These are phyloP conservation scores for Epichloe amarillans DNA, from an alignment of 2,329 filamentous ascomycete genomes.

Conservation along the genomic window DNA sequence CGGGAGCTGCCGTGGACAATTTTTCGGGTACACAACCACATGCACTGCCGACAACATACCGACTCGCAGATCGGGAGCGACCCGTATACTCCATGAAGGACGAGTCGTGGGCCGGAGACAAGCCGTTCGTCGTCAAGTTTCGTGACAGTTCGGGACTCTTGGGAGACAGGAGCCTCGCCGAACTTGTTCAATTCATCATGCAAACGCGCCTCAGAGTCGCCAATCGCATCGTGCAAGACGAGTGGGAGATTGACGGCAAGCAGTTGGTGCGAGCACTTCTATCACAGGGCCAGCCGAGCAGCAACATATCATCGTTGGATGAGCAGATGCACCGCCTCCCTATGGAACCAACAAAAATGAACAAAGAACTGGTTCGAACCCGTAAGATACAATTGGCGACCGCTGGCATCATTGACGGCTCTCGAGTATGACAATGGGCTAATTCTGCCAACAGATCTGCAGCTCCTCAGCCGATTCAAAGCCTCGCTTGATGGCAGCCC, in stretches of 20 bases:
- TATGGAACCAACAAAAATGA: constrained; percentile 27
- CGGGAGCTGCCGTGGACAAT: constrained; percentile 3
- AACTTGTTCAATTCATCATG: constrained; percentile 17
- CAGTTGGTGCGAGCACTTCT: constrained; percentile 14
- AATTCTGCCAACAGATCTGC: constrained; percentile 24
- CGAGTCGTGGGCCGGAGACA: constrained; percentile 5
- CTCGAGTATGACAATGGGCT: no score
- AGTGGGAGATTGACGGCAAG: constrained; percentile 16
- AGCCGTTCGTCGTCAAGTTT: constrained; percentile 14
- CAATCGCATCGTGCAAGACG: constrained; percentile 18
- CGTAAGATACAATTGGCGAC: constrained; percentile 19
- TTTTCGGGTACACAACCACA: constrained; percentile 2
- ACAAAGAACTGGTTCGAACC: constrained; percentile 33
- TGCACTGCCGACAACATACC: constrained; percentile 3
- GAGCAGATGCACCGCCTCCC: constrained; percentile 28
- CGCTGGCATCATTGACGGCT: no score
- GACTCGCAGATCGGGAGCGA: not conserved
- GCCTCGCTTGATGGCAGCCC: constrained; percentile 35
- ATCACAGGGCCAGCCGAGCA: constrained; percentile 8
- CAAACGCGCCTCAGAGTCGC: constrained; percentile 17
- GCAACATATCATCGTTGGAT: constrained; percentile 14
- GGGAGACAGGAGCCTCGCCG: constrained; percentile 15
- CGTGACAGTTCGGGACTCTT: constrained; percentile 14
- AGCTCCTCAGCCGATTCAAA: constrained; percentile 36
- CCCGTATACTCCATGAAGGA: constrained; percentile 6